Evolutionary conservation across 176 grass and related monocot species (phyloP).

Genomic region (Juncus effusus): DNA sequence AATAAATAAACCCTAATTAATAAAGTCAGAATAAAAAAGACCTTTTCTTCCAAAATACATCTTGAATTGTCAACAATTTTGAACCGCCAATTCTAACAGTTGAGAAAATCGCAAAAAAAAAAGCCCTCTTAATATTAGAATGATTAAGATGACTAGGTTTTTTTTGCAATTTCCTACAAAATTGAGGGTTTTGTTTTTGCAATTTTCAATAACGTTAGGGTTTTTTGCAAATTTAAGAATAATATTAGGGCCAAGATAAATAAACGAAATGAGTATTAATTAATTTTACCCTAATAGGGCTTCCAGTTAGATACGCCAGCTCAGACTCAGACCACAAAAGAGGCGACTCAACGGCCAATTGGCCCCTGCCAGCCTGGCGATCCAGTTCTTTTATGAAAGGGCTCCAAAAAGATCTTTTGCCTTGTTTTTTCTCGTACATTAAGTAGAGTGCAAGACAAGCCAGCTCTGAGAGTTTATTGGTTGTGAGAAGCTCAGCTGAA

Average conservation of each 20-base stretch:
- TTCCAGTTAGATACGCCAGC: constrained; percentile 76
- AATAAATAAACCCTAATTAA: neutral
- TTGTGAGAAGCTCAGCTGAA: constrained; percentile 94
- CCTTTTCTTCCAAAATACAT: constrained; percentile 3
- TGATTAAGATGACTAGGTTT: too few relatives aligned
- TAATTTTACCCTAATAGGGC: constrained; percentile 62
- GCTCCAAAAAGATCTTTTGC: constrained; percentile 87
- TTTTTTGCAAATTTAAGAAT: too few relatives aligned
- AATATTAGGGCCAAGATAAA: constrained; percentile 10
- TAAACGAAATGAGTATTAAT: neutral
- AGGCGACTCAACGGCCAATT: constrained; percentile 92
- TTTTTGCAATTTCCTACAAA: too few relatives aligned
- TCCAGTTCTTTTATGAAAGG: constrained; percentile 95
- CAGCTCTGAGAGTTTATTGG: constrained; percentile 95
- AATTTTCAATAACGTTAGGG: too few relatives aligned
- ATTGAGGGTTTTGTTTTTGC: too few relatives aligned
- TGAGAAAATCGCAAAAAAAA: too few relatives aligned
- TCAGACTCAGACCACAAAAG: constrained; percentile 88
- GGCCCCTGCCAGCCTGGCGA: constrained; percentile 85
- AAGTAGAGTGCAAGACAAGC: constrained; percentile 98
- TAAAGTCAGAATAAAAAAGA: constrained; percentile 13
- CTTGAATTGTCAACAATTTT: too few relatives aligned
- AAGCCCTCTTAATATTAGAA: too few relatives aligned
- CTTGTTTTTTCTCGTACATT: constrained; percentile 99
- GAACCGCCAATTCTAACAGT: too few relatives aligned